A percentile compares a stretch with the other conserved stretches of the same genome.
These are phyloP conservation scores for Dysphania ambrosioides DNA, from an alignment of 148 eudicot genomes.

Conservation along the genomic window DNA sequence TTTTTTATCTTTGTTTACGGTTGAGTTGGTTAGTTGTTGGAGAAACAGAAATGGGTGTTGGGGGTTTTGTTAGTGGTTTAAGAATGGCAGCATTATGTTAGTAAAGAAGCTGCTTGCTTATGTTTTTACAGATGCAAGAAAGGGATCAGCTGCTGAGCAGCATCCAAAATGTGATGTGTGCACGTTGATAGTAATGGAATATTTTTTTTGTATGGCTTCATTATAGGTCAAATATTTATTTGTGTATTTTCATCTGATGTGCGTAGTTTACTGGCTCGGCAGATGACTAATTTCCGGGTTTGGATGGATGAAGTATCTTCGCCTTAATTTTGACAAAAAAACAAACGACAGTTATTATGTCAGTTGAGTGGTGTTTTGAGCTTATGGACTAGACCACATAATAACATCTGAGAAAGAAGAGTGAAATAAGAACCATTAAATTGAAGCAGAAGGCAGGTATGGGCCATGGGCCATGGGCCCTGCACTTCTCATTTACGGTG, in stretches of 20 bases:
- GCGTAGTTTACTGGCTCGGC: no score
- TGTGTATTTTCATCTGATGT: neutral
- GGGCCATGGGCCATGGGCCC: neutral
- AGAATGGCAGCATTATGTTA: constrained; percentile 8
- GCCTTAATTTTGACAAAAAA: no score
- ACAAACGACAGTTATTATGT: neutral
- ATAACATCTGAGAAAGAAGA: neutral
- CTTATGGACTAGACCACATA: neutral
- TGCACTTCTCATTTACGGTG: neutral
- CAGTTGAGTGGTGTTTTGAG: neutral
- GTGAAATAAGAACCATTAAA: neutral
- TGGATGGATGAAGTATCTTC: no score
- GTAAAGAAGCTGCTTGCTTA: constrained; percentile 17
- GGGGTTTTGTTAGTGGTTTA: constrained; percentile 16
- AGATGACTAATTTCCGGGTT: no score
- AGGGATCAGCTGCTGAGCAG: constrained; percentile 28
- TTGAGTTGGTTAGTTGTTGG: constrained; percentile 9
- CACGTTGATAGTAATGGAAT: constrained; percentile 17
- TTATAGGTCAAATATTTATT: neutral
- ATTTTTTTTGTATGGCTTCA: neutral
- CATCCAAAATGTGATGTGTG: constrained; percentile 27
- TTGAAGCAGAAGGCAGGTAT: neutral
- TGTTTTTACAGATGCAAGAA: constrained; percentile 7
- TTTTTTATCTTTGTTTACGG: constrained; percentile 2
- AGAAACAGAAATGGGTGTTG: constrained; percentile 1